Evolutionary conservation across 768 basidiomycete species (phyloP).

Genomic region (Tulasnella sp.): DNA sequence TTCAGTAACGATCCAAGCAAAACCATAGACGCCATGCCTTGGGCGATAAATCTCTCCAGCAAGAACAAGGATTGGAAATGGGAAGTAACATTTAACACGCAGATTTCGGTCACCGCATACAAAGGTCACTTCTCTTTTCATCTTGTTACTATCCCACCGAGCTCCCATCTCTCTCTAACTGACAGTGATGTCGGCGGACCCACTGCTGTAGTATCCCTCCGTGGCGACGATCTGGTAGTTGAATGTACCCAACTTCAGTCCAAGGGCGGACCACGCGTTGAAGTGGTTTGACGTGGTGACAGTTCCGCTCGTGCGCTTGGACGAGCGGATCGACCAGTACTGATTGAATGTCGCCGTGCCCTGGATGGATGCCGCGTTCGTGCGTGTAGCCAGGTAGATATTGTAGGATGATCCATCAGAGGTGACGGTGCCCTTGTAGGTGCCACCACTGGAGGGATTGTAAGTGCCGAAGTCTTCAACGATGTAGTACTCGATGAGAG

Average conservation of each 20-base stretch:
- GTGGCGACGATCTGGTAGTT: constrained; percentile 39
- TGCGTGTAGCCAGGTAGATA: constrained; percentile 11
- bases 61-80: too few species aligned
- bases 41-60: too few species aligned
- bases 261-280: constrained; percentile 14
- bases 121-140: too few species aligned
- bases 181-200: constrained; percentile 33
- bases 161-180: too few species aligned
- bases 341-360: constrained; percentile 13
- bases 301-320: constrained; percentile 4
- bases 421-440: constrained; percentile 3
- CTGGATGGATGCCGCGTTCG: constrained; percentile 9
- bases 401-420: constrained; percentile 10
- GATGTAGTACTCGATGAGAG: constrained; percentile 16
- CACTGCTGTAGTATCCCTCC: constrained; percentile 37
- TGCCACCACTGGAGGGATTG: constrained; percentile 9
- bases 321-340: constrained; percentile 13
- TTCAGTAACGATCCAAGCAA: too few species aligned
- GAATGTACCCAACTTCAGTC: constrained; percentile 4
- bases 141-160: too few species aligned
- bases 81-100: too few species aligned
- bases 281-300: constrained; percentile 15
- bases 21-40: too few species aligned
- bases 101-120: too few species aligned
- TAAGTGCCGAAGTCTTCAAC: constrained; percentile 9